Conservation (phyloP, 306 rosid species). For the Adenanthera pavonina region DNA sequence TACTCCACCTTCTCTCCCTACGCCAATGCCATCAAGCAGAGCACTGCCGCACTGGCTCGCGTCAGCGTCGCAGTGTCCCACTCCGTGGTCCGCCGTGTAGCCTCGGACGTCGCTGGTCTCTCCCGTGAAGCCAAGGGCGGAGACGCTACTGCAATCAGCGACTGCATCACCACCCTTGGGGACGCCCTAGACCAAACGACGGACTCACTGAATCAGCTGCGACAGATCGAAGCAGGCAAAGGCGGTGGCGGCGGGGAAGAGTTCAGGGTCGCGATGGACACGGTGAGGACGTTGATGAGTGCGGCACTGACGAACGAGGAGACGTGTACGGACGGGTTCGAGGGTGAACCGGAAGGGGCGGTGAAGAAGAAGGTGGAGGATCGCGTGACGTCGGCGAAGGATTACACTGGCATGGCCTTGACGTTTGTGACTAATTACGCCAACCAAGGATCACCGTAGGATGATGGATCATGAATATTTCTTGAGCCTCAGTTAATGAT, state of each 20-base stretch:
- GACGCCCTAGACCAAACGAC: constrained; percentile 81
- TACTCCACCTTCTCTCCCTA: constrained; percentile 76
- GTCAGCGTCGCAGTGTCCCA: constrained; percentile 72
- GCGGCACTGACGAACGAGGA: constrained; percentile 92
- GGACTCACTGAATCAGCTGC: constrained; percentile 84
- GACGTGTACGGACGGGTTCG: constrained; percentile 86
- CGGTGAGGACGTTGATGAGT: constrained; percentile 98
- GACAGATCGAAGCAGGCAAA: constrained; percentile 50
- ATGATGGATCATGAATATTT: neutral
- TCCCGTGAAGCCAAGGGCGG: constrained; percentile 54
- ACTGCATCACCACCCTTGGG: constrained; percentile 80
- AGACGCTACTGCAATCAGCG: constrained; percentile 64
- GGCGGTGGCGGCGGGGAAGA: constrained; percentile 28
- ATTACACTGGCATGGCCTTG: constrained; percentile 86
- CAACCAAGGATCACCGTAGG: constrained; percentile 49
- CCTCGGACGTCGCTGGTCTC: constrained; percentile 59
- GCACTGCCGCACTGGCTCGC: constrained; percentile 71
- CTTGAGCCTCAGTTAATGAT: neutral
- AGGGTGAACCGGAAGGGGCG: constrained; percentile 59
- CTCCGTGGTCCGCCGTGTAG: constrained; percentile 51
- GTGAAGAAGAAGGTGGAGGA: constrained; percentile 60
- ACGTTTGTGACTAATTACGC: constrained; percentile 76
- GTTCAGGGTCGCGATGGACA: constrained; percentile 79
- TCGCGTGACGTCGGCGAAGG: constrained; percentile 57
- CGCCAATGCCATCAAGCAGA: constrained; percentile 64